These are phyloP conservation scores for Syncephalastrum monosporum DNA, from an alignment of 371 early-diverging fungal species.

Conservation along the genomic window DNA sequence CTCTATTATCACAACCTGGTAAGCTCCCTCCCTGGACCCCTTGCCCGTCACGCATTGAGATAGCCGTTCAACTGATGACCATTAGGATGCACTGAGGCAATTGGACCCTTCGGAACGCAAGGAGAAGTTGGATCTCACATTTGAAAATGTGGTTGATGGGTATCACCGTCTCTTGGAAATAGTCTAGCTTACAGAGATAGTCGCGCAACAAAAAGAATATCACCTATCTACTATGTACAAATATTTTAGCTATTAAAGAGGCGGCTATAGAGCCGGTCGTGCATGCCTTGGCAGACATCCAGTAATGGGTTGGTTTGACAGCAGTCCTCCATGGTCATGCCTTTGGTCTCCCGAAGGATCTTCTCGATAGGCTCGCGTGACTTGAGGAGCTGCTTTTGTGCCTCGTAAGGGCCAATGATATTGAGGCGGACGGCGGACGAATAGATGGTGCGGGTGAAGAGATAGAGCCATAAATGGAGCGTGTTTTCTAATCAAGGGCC, in stretches of 20 bases:
- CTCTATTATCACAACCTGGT: conserved; percentile 77
- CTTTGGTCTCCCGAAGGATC: conserved; percentile 41
- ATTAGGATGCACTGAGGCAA: conserved; percentile 59
- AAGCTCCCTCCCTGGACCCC: conserved; percentile 11
- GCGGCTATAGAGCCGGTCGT: conserved; percentile 85
- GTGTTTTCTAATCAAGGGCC: conserved; percentile 53
- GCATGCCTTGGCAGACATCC: conserved; percentile 88
- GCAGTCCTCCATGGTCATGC: conserved; percentile 52
- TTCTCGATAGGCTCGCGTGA: conserved; percentile 57
- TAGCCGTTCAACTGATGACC: conserved; percentile 1
- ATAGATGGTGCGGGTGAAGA: conserved; percentile 78
- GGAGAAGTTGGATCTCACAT: conserved; percentile 76
- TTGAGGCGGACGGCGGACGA: conserved; percentile 91
- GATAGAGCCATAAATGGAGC: conserved; percentile 75
- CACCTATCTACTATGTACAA: too few species aligned
- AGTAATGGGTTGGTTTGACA: conserved; percentile 73
- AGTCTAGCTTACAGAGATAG: conserved; percentile 20
- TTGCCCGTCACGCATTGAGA: neutral
- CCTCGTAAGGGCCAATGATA: conserved; percentile 85
- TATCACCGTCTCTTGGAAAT: conserved; percentile 70
- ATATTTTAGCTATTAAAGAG: conserved; percentile 76
- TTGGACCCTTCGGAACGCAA: conserved; percentile 67
- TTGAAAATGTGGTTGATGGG: conserved; percentile 71
- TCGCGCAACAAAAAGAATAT: neutral
- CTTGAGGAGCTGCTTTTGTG: conserved; percentile 71